Base-by-base conservation (phyloP, 371 early-diverging fungal species). In the Mucor piriformis region DNA sequence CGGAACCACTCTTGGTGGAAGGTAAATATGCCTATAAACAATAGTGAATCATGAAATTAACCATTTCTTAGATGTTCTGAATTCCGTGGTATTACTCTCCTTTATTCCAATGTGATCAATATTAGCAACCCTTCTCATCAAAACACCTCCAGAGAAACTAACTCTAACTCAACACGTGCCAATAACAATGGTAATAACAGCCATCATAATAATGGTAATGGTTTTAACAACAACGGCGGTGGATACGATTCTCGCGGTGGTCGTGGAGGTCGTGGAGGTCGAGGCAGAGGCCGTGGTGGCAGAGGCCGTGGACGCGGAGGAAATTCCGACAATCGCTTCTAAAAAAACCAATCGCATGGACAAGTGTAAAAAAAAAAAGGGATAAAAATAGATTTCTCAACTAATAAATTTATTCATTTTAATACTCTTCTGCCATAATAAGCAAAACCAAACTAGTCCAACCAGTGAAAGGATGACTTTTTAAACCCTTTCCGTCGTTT, bases 391-490 rank as follows among this genome's bases (percentile, higher is more conserved):
- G n/a, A n/a, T n/a, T n/a, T n/a, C n/a, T n/a, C n/a, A n/a, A n/a
- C n/a, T n/a, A n/a, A 37, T 37, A 37, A n/a, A 29, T 48, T 27
- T 27, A 27, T 27, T 53, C 74, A 24, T 56, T 66, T 21, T 72
- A 85, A 63, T 80, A 80, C 24, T 75, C 63, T 64, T 80, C 81
- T 7, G 77, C 77, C 88, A 97, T 96, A 50, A 95, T 92, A 35
- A 92, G 74, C 32, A 90, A 70, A 6, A 95, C 80, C 50, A 95
- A 79, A 51, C 94, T 79, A 0, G 93, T 92, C 98, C 98, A 97
- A 10, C 98, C 98, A 7, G 95, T 96, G 61, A 97, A 97, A 33
- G 97, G 98, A 73, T 95, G 95, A 47, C 92, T 89, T 37, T 93
- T 80, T 54, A 85, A 74, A 3, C 96, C 95, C 24, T 81, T 51